Evolutionary conservation across 768 basidiomycete species (phyloP), one percentile per base, ranked within the genome.

Genomic region (Pulveroboletus sp.): DNA sequence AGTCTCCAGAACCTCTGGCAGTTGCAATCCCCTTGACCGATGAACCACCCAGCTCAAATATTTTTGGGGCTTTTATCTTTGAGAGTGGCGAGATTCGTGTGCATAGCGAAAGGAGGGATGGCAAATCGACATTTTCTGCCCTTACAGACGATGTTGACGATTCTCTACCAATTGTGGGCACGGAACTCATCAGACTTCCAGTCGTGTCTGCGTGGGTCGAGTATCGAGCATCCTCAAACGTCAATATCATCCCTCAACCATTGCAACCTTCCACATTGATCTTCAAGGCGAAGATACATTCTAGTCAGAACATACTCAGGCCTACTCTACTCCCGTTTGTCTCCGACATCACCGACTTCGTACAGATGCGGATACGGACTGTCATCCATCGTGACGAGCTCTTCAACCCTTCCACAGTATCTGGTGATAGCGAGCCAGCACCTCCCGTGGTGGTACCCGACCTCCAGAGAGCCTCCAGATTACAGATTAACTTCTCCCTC

Each of bases 201-300:
- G 77, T 80, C 9, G 74, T 94, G 6, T 85, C 89, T 16, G 85
- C 89, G 17, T 92, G 88, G 88, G 76, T 79, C 20, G 90, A 93
- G 65, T 94, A 88, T 65, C 81, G 82, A 24, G 79, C 86, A 9
- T 75, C 77, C 2, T 72, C 81, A 6, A 62, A 43, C 2, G 65
- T 75, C 9, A 64, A 68, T 12, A 68, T 42, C n/a, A 27, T 72
- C 31, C 76, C 74, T 51, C 55, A 40, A n/a, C 45, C 44, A 47
- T 16, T 47, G 16, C 78, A 79, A 50, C 77, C 84, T 0, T 83
- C 87, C 1, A 74, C 77, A 3, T 71, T 95, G 24, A 73, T 90
- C 52, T 86, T 97, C 74, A 93, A 91, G 64, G 79, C 81, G 59
- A 87, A 89, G n/a, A 79, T 98, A 19, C 90, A 94, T 61, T 85